Percentiles rank a stretch among this genome's conserved stretches.
Evolutionary conservation across 148 eudicot genomes (phyloP).

Genomic region (Rhododendron mucronatum): DNA sequence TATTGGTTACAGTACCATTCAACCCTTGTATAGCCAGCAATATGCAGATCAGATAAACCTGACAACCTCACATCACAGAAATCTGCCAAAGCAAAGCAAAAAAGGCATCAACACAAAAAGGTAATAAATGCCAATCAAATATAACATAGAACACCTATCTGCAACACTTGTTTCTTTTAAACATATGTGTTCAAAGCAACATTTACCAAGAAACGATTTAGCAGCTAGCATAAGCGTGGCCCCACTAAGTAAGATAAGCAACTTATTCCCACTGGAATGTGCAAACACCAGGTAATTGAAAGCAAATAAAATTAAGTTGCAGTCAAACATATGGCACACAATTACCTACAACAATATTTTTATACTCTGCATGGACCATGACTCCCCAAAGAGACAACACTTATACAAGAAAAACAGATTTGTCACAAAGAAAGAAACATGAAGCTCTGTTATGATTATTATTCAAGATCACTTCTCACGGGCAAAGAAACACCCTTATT

Average conservation of each 20-base stretch:
- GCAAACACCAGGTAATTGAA: not conserved
- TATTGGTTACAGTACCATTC: not conserved
- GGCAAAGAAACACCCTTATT: not conserved
- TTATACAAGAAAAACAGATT: not conserved
- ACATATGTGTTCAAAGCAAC: not conserved
- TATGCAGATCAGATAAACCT: not conserved
- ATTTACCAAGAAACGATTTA: not conserved
- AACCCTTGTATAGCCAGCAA: not conserved
- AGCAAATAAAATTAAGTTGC: not conserved
- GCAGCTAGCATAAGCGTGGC: not conserved
- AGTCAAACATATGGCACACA: not conserved
- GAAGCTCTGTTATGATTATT: not conserved
- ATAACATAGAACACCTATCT: not conserved
- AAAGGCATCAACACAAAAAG: conserved; percentile 1
- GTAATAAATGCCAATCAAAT: not conserved
- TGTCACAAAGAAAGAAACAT: not conserved
- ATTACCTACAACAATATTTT: not conserved
- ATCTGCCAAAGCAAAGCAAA: conserved; percentile 9
- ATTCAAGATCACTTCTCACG: not conserved
- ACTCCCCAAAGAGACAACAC: not conserved
- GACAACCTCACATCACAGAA: not conserved
- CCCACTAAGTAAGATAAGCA: not conserved
- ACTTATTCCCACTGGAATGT: not conserved
- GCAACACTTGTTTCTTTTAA: not conserved
- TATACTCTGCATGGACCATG: not conserved